Percentiles rank a stretch among this genome's conserved stretches.
Conservation (phyloP, 805 yeast genomes). For the Candida sonorensis region DNA sequence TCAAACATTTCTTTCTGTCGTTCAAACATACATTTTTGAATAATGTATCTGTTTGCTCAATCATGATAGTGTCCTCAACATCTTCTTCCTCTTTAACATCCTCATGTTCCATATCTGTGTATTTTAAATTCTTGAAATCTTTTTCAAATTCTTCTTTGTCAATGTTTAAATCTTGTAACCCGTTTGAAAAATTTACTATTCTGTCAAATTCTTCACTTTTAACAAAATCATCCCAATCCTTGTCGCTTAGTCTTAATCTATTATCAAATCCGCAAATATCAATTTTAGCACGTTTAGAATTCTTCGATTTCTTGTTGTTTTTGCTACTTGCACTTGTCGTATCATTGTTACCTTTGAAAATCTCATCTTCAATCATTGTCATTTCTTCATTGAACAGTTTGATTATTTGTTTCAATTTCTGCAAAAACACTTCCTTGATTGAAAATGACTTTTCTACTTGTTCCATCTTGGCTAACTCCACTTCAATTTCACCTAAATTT, state of each 20-base stretch:
- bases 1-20: constrained; percentile 49
- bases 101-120: constrained; percentile 1
- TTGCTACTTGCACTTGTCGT: constrained; percentile 3
- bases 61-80: constrained; percentile 9
- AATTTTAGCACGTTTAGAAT: constrained; percentile 19
- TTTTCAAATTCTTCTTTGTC: constrained; percentile 7
- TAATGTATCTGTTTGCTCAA: constrained; percentile 1
- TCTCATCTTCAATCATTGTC: constrained; percentile 10
- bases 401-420: constrained; percentile 30
- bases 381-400: constrained; percentile 32
- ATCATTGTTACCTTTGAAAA: no score
- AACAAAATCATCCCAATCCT: constrained; percentile 17
- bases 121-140: constrained; percentile 8
- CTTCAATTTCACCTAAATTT: constrained; percentile 16
- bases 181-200: constrained; percentile 5
- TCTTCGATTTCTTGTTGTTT: constrained; percentile 13
- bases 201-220: constrained; percentile 7
- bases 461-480: constrained; percentile 13
- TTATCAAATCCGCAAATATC: constrained; percentile 51
- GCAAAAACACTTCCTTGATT: constrained; percentile 20
- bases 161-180: constrained; percentile 6
- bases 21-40: constrained; percentile 35
- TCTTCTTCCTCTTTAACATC: constrained; percentile 8
- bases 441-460: constrained; percentile 7
- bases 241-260: constrained; percentile 11